Evolutionary conservation across 2,329 filamentous ascomycete genomes (phyloP).

Genomic region (Zasmidium citrigriseum): DNA sequence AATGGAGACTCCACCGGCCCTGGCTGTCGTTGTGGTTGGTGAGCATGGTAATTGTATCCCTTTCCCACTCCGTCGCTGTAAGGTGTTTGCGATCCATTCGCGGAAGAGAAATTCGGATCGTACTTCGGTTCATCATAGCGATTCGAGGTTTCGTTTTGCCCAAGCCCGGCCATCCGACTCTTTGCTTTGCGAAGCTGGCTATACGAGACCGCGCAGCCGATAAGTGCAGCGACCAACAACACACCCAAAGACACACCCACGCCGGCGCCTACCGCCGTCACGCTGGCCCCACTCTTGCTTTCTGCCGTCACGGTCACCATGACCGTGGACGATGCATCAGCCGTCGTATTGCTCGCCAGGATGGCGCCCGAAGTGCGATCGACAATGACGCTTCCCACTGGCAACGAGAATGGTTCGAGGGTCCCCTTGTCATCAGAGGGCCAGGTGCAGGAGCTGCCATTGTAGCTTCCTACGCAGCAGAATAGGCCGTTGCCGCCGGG

Average conservation of each 20-base stretch:
- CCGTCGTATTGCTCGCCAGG: conserved; percentile 10
- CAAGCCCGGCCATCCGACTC: background rate
- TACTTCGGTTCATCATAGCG: no score
- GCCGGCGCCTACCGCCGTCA: conserved; percentile 13
- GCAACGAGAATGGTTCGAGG: conserved; percentile 11
- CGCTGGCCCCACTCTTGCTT: conserved; percentile 6
- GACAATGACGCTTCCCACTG: conserved; percentile 13
- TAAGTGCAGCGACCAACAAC: conserved; percentile 14
- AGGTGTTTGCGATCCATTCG: background rate
- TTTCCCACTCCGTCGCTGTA: background rate
- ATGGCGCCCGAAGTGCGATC: conserved; percentile 17
- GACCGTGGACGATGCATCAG: background rate
- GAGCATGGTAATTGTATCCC: background rate
- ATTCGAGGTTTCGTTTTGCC: no score
- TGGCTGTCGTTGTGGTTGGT: no score
- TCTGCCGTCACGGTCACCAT: conserved; percentile 9
- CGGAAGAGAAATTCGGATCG: background rate
- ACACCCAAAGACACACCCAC: conserved; percentile 17
- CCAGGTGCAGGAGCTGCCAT: conserved; percentile 9
- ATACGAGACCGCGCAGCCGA: conserved; percentile 12
- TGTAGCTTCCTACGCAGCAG: conserved; percentile 16
- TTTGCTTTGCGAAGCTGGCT: conserved; percentile 9
- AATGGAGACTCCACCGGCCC: background rate
- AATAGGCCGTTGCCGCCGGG: conserved; percentile 19
- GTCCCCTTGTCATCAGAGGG: conserved; percentile 4